Conservation (phyloP, 345 rosid species). For the Eucalyptus brandiana region DNA sequence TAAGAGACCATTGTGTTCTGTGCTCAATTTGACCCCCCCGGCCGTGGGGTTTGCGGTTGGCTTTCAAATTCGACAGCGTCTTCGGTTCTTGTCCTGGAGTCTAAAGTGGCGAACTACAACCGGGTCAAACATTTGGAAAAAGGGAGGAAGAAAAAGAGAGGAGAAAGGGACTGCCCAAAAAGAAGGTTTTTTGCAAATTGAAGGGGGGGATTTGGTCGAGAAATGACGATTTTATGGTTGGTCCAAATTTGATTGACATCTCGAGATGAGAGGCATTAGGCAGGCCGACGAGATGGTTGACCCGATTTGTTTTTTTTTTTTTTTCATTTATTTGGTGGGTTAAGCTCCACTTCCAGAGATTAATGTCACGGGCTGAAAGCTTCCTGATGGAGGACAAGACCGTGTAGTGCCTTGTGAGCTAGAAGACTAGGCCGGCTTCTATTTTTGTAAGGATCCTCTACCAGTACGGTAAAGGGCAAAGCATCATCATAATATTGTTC, state of each 20-base stretch:
- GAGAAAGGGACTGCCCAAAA: neutral
- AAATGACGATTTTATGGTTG: neutral
- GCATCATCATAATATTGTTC: neutral
- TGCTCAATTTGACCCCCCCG: neutral
- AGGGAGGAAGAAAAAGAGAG: neutral
- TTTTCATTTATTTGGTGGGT: neutral
- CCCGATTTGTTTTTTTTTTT: accelerated
- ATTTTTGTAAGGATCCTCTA: neutral
- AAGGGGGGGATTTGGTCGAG: neutral
- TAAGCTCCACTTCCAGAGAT: neutral
- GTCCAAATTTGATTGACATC: neutral
- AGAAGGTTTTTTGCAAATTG: neutral
- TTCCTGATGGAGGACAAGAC: neutral
- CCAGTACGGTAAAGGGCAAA: accelerated
- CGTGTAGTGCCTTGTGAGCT: neutral
- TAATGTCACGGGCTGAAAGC: neutral
- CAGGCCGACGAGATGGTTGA: neutral
- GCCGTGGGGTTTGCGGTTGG: neutral
- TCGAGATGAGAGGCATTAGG: neutral
- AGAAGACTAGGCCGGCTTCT: neutral
- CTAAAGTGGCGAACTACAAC: neutral
- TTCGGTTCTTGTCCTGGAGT: neutral
- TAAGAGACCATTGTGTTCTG: neutral
- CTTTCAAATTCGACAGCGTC: neutral
- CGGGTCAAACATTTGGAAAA: neutral